These are phyloP conservation scores for Nicotiana rustica DNA, from an alignment of 305 asterid genomes.

Conservation along the genomic window DNA sequence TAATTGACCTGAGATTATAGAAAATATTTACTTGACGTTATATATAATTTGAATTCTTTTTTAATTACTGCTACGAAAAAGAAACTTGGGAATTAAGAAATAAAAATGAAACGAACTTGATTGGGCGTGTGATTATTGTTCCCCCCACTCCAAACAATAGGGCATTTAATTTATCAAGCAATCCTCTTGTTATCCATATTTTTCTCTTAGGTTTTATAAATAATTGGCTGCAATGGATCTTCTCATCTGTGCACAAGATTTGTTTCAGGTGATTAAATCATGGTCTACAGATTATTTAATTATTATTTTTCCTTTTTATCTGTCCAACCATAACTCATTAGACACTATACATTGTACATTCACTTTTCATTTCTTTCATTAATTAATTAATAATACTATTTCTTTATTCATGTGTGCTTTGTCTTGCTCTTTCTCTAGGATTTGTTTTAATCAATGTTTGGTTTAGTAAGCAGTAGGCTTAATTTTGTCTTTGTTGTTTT, in stretches of 20 bases:
- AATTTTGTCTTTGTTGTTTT: neutral
- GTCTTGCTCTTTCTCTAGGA: conserved; percentile 22
- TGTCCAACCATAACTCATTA: conserved; percentile 39
- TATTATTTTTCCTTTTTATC: neutral
- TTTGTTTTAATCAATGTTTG: conserved; percentile 40
- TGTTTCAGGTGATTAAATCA: conserved; percentile 67
- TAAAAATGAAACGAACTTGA: conserved; percentile 35
- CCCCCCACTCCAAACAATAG: conserved; percentile 79
- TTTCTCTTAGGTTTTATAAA: conserved; percentile 36
- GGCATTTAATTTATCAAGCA: conserved; percentile 52
- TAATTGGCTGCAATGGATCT: conserved; percentile 52
- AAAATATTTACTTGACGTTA: too few relatives aligned
- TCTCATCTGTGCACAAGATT: conserved; percentile 65
- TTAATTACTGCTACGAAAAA: conserved; percentile 33
- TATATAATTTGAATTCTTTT: too few relatives aligned
- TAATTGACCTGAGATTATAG: too few relatives aligned
- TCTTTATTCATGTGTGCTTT: conserved; percentile 26
- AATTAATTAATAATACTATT: conserved; percentile 47
- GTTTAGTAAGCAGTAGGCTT: conserved; percentile 27
- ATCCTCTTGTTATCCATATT: conserved; percentile 43
- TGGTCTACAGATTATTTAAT: conserved; percentile 55
- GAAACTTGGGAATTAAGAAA: conserved; percentile 21
- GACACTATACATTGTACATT: conserved; percentile 30
- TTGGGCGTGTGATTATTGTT: conserved; percentile 50
- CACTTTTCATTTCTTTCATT: conserved; percentile 49